These are phyloP conservation scores for Pilobolus umbonatus DNA, from an alignment of 192 early-diverging fungal species.

Conservation along the genomic window DNA sequence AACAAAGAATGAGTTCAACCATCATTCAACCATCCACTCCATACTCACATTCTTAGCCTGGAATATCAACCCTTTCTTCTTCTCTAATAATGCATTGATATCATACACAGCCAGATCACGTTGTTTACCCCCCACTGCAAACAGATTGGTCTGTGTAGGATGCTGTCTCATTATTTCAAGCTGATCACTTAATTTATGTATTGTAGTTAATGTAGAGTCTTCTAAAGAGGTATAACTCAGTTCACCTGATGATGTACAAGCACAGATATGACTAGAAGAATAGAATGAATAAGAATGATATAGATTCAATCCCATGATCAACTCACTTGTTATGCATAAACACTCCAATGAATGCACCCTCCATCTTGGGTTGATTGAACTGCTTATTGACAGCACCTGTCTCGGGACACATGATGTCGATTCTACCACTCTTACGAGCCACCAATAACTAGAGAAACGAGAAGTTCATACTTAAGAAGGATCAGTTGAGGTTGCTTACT, in stretches of 20 bases:
- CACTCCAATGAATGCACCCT: conserved; percentile 42
- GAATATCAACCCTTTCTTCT: conserved; percentile 56
- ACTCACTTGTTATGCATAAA: conserved; percentile 43
- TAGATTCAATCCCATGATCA: not conserved
- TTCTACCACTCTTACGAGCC: conserved; percentile 49
- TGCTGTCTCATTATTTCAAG: conserved; percentile 70
- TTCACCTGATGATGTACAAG: conserved; percentile 12
- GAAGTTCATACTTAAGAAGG: not conserved
- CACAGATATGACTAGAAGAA: conserved; percentile 7
- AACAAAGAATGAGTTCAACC: not conserved
- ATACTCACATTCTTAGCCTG: conserved; percentile 71
- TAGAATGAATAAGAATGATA: not conserved
- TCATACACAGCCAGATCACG: conserved; percentile 82
- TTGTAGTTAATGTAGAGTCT: conserved; percentile 18
- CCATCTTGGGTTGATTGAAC: conserved; percentile 36
- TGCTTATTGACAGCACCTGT: conserved; percentile 28
- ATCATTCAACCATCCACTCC: not conserved
- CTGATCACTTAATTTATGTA: conserved; percentile 29
- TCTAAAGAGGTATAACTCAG: conserved; percentile 17
- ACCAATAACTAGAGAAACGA: conserved; percentile 36
- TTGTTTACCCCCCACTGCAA: conserved; percentile 85
- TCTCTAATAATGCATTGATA: conserved; percentile 26
- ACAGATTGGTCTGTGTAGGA: conserved; percentile 52
- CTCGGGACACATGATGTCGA: conserved; percentile 42
- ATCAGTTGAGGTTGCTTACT: not conserved